Conservation (phyloP, 345 rosid genomes). For the Linum lewisii region DNA sequence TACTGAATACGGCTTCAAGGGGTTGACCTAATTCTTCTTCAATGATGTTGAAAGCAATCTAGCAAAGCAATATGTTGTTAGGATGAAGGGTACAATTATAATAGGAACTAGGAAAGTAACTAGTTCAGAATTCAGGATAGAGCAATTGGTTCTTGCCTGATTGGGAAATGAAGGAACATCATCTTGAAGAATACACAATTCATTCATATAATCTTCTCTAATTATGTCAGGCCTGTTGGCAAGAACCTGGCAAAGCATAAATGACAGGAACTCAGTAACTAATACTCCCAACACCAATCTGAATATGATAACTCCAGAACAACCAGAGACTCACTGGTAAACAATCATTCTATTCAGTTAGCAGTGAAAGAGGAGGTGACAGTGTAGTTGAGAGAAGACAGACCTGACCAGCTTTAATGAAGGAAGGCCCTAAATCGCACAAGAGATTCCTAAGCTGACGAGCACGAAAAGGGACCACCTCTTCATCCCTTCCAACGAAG, state of each 20-base stretch:
- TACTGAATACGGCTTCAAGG: constrained; percentile 74
- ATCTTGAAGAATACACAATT: constrained; percentile 94
- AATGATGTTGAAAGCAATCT: constrained; percentile 87
- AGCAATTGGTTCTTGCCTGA: constrained; percentile 37
- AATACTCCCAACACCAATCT: too few species aligned
- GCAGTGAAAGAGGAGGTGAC: too few species aligned
- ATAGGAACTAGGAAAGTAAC: neutral
- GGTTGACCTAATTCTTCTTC: constrained; percentile 93
- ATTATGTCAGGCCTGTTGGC: constrained; percentile 94
- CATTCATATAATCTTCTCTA: constrained; percentile 96
- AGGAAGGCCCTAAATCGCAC: constrained; percentile 93
- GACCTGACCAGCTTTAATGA: constrained; percentile 98
- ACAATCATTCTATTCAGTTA: too few species aligned
- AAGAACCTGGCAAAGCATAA: constrained; percentile 47
- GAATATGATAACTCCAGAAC: neutral
- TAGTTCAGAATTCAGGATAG: neutral
- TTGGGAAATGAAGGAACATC: constrained; percentile 95
- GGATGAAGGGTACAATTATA: neutral
- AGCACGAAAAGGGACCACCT: constrained; percentile 86
- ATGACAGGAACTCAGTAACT: neutral
- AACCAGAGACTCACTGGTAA: neutral
- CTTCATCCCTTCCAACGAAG: constrained; percentile 81
- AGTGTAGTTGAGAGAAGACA: constrained; percentile 3
- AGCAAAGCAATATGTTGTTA: constrained; percentile 8
- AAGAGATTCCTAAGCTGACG: constrained; percentile 85